Base-by-base conservation (phyloP, 1,284 basidiomycete genomes). In the Erythrobasidium hasegawianum region DNA sequence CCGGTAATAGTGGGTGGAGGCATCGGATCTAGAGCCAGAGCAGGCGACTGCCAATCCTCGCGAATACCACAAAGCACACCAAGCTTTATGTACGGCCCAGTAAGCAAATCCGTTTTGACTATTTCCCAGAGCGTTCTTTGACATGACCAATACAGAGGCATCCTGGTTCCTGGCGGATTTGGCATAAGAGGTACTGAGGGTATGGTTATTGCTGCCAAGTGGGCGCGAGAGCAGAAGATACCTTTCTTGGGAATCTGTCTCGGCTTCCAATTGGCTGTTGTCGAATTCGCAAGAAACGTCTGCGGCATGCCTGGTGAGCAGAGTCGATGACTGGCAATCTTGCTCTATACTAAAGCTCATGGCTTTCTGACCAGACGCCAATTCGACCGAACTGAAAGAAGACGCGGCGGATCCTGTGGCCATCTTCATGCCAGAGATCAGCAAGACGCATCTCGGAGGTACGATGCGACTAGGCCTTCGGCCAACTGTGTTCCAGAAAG, bases 351-450 rank as follows among this genome's bases (percentile, higher is more conserved):
- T 29, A 29, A 29, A 38, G 22, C 33, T 18, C 43, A n/a, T 20
- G 40, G 22, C 52, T 33, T 49, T 47, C 38, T 29, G 11, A n/a
- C 7, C 73, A 88, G 90, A 86, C 59, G 92, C 93, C n/a, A 88
- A 87, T 67, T 97, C 94, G 1, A 80, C 85, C 26, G 95, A 98
- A 79, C 89, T 98, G 72, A 79, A 84, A 50, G 79, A 82, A 33
- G 73, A 77, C 14, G 81, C 81, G 22, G 75, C 79, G 18, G 81
- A 90, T 71, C 89, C 89, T 0, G 83, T 94, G 64, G 83, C 98
- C 78, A 85, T 97, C 72, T 98, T 95, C 84, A 99, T 99, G 95
- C 95, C 95, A 29, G 95, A 99, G 78, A 90, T 98, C 73, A 96
- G 92, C 52, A 90, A 89, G 76, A 97, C 94, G 7, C 93, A 98